Evolutionary conservation across 192 early-diverging fungal genomes (phyloP).

Genomic region (Gonapodya prolifera): DNA sequence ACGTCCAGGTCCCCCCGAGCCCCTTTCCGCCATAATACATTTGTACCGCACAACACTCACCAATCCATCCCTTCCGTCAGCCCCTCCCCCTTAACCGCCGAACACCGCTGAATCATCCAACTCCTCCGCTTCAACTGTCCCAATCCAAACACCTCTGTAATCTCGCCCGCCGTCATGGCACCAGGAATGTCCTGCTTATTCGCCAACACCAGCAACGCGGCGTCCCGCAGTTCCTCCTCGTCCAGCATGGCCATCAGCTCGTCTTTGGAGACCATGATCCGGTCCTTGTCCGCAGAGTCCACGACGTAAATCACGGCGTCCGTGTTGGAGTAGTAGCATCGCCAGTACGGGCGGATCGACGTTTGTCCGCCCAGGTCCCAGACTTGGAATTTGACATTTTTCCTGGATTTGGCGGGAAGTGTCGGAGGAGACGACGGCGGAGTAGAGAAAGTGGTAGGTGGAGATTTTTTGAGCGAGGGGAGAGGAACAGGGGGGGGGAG

Average conservation of each 20-base stretch:
- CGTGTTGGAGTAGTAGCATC: constrained; percentile 99
- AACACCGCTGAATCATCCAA: constrained; percentile 91
- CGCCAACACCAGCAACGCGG: constrained; percentile 85
- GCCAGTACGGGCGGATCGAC: constrained; percentile 88
- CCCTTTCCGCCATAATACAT: too few relatives aligned
- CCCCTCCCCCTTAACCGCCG: constrained; percentile 88
- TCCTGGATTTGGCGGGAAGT: constrained; percentile 17
- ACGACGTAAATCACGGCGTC: constrained; percentile 98
- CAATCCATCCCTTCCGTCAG: constrained; percentile 87
- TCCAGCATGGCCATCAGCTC: constrained; percentile 88
- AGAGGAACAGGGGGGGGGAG: too few relatives aligned
- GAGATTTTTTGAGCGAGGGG: too few relatives aligned
- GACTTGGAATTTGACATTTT: constrained; percentile 98
- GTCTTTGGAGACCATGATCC: constrained; percentile 74
- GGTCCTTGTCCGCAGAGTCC: constrained; percentile 81
- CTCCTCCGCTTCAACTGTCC: constrained; percentile 73
- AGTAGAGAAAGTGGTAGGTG: too few relatives aligned
- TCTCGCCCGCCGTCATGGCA: constrained; percentile 80
- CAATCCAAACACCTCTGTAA: constrained; percentile 74
- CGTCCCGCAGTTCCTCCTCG: constrained; percentile 84
- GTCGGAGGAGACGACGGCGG: background rate
- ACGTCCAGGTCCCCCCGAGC: too few relatives aligned
- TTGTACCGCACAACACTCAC: constrained; percentile 16
- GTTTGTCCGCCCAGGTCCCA: constrained; percentile 94
- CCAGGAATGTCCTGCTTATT: constrained; percentile 98